phyloP scores from a whole-genome alignment of 192 early-diverging fungal genomes.

The Pilobolus umbonatus region DNA sequence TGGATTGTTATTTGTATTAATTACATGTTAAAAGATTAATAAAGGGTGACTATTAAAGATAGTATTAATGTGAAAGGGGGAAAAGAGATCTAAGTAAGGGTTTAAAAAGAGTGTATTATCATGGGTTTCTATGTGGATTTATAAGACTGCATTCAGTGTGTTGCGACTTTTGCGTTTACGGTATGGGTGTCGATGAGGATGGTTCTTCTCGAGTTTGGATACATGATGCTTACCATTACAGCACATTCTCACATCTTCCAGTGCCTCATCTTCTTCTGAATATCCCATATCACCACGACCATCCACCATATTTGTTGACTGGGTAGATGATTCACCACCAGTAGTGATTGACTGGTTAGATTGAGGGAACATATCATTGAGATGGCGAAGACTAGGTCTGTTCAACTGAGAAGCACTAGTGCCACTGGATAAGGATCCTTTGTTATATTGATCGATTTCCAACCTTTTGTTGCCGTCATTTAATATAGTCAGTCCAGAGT shows the following conservation, averaged over 20 bases:
- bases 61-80: not conserved
- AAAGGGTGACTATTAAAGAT: not conserved
- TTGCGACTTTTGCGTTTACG: conserved; percentile 6
- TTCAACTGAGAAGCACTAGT: conserved; percentile 3
- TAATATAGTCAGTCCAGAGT: not conserved
- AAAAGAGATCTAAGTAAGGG: not conserved
- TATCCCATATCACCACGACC: not conserved
- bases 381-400: not conserved
- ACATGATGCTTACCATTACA: conserved; percentile 40
- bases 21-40: not conserved
- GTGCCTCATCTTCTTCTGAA: conserved; percentile 30
- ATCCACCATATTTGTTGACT: not conserved
- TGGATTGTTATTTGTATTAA: not conserved
- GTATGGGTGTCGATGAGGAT: conserved; percentile 18
- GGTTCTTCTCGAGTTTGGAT: conserved; percentile 28
- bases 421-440: conserved; percentile 9
- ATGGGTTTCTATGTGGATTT: not conserved
- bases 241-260: conserved; percentile 36
- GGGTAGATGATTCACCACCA: not conserved
- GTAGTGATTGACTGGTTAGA: conserved; percentile 1
- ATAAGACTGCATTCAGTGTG: not conserved
- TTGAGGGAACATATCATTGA: conserved; percentile 13
- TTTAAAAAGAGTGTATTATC: conserved; percentile 8
- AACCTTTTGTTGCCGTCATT: not conserved
- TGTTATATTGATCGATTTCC: not conserved